These are phyloP conservation scores for Stachybotrys echinatus DNA, from an alignment of 2,329 filamentous ascomycete genomes.

Conservation along the genomic window DNA sequence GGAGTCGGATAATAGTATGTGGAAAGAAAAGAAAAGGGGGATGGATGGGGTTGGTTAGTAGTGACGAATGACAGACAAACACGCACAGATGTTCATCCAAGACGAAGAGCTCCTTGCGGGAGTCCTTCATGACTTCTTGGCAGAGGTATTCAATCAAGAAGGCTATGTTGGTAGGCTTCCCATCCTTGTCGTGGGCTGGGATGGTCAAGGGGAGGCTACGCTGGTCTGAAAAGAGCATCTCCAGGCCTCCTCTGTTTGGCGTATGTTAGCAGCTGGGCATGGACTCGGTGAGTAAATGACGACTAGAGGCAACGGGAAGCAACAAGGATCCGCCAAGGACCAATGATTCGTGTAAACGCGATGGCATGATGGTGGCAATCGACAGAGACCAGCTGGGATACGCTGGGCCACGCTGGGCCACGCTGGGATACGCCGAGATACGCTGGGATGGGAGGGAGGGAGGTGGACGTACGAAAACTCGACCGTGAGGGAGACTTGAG, in stretches of 20 bases:
- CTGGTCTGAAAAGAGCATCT: constrained; percentile 87
- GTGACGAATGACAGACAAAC: constrained; percentile 10
- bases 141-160: constrained; percentile 77
- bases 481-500: constrained; percentile 55
- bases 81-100: constrained; percentile 83
- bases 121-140: constrained; percentile 77
- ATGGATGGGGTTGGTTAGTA: constrained; percentile 1
- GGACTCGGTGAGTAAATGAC: no score
- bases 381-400: constrained; percentile 1
- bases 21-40: neutral
- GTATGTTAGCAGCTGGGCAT: constrained; percentile 13
- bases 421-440: constrained; percentile 7
- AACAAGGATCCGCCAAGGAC: no score
- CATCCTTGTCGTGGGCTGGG: constrained; percentile 56
- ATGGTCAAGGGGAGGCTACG: constrained; percentile 66
- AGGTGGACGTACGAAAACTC: constrained; percentile 56
- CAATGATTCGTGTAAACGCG: no score
- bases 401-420: no score
- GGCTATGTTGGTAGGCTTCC: constrained; percentile 61
- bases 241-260: constrained; percentile 70
- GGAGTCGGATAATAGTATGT: neutral
- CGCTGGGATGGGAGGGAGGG: constrained; percentile 7
- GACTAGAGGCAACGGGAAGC: no score
- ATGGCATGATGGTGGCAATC: no score
- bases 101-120: constrained; percentile 82